phyloP scores from a whole-genome alignment of 164 flowering plant genomes.

The Chloranthus sessilifolius region DNA sequence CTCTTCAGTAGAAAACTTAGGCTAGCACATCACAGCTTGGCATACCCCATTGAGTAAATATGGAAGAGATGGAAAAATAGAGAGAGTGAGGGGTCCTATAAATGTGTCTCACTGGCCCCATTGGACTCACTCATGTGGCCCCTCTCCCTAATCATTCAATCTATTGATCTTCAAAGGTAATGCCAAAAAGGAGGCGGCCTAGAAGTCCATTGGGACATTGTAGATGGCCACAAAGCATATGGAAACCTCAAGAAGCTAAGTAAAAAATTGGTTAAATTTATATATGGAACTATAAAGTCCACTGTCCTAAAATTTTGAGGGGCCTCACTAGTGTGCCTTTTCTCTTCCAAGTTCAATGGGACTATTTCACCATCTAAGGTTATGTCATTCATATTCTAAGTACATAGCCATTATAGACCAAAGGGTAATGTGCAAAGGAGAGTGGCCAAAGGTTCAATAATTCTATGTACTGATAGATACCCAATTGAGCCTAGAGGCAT shows the following conservation, averaged over 20 bases:
- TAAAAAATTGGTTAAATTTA: no score
- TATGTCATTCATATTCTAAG: slow-evolving; percentile 5
- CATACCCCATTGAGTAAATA: no score
- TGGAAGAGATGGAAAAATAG: not conserved
- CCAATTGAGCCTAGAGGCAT: not conserved
- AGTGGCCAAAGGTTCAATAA: not conserved
- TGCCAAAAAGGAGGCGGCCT: slow-evolving; percentile 19
- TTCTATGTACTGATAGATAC: no score
- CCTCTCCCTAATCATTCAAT: slow-evolving; percentile 16
- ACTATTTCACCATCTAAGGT: slow-evolving; percentile 6
- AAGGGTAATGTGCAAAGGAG: no score
- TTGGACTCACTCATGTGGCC: slow-evolving; percentile 15
- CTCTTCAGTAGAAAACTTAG: no score
- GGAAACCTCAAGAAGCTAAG: no score
- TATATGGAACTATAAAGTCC: slow-evolving; percentile 1
- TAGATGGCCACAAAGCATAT: no score
- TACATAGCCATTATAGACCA: slow-evolving; percentile 5
- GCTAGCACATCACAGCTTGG: no score
- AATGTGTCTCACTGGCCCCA: slow-evolving; percentile 8
- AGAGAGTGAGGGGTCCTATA: not conserved
- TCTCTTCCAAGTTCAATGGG: not conserved
- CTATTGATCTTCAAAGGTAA: slow-evolving; percentile 6
- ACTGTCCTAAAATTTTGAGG: not conserved
- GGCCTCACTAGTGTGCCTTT: not conserved
- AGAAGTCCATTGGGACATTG: not conserved